Evolutionary conservation across 495 filamentous ascomycete species (phyloP).

Genomic region (Poronia punctata): DNA sequence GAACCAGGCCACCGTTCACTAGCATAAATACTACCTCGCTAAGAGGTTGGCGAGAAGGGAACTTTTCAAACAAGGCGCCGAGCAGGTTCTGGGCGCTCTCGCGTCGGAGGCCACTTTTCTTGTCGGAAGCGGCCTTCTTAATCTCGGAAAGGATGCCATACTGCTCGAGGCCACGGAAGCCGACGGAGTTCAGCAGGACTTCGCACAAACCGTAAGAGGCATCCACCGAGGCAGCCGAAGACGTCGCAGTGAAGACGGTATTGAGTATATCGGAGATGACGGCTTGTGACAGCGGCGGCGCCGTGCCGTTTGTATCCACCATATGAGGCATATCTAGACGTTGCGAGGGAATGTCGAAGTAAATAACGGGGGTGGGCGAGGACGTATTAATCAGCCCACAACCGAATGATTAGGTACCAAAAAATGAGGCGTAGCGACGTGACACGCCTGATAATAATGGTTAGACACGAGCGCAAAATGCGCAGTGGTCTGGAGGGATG

Average conservation of each 20-base stretch:
- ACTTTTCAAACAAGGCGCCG: constrained; percentile 85
- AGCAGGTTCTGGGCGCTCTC: constrained; percentile 94
- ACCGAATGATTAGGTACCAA: too few species aligned
- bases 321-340: constrained; percentile 37
- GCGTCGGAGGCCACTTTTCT: constrained; percentile 80
- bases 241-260: constrained; percentile 70
- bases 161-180: constrained; percentile 60
- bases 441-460: too few species aligned
- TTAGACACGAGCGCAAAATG: too few species aligned
- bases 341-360: too few species aligned
- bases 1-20: constrained; percentile 67
- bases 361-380: too few species aligned
- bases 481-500: too few species aligned
- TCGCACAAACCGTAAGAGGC: constrained; percentile 77
- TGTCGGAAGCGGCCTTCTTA: constrained; percentile 84
- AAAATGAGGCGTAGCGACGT: too few species aligned
- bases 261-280: constrained; percentile 68
- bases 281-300: constrained; percentile 56
- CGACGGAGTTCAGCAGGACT: constrained; percentile 68
- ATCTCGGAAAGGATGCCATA: constrained; percentile 69
- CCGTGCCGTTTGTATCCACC: constrained; percentile 28
- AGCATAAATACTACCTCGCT: constrained; percentile 76
- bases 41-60: constrained; percentile 68
- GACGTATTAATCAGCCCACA: too few species aligned
- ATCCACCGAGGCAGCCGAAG: constrained; percentile 81